Conservation (phyloP, 1,284 basidiomycete species). For the Somion occarium region DNA sequence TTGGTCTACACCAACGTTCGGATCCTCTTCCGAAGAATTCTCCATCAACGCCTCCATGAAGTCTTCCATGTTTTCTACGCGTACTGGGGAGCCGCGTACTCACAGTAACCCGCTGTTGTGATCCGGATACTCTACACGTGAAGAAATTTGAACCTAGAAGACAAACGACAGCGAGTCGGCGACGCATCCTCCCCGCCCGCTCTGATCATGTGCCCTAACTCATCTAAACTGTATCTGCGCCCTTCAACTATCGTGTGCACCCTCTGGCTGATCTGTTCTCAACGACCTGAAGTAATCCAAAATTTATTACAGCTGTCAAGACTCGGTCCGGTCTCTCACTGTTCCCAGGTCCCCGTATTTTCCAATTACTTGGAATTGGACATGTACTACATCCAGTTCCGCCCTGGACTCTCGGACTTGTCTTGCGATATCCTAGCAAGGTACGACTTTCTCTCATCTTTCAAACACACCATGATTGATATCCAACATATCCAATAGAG, state of each 20-base stretch:
- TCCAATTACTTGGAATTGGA: background rate
- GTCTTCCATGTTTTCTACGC: background rate
- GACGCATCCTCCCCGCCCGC: background rate
- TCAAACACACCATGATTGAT: background rate
- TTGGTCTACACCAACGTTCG: too few species aligned
- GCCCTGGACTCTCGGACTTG: background rate
- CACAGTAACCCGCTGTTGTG: background rate
- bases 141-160: background rate
- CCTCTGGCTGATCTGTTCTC: background rate
- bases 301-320: background rate
- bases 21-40: background rate
- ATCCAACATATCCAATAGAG: background rate
- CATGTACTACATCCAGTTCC: background rate
- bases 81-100: background rate
- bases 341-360: background rate
- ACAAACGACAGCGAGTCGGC: too few species aligned
- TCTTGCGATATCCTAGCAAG: background rate
- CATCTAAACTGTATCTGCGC: background rate
- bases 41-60: background rate
- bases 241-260: background rate
- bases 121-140: background rate
- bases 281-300: background rate
- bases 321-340: slow-evolving; percentile 1
- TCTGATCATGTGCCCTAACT: background rate
- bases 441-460: background rate